Evolutionary conservation across 208 protist genomes (phyloP).

Genomic region (Polymyxa betae): DNA sequence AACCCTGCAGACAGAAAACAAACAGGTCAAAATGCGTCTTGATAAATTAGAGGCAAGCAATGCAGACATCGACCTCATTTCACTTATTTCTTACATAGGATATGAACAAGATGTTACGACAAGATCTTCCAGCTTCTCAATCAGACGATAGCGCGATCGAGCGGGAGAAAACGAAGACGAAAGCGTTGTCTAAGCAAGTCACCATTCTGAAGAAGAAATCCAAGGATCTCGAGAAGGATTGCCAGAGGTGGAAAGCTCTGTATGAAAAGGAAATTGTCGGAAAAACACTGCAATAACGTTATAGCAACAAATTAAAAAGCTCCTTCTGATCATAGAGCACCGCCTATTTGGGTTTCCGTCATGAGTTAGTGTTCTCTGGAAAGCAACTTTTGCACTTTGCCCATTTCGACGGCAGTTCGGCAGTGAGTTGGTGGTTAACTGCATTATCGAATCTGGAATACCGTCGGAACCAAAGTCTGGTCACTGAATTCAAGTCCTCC

Average conservation of each 20-base stretch:
- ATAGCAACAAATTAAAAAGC: too few relatives aligned
- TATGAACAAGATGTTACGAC: not conserved
- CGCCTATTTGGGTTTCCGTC: too few relatives aligned
- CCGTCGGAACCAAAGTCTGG: too few relatives aligned
- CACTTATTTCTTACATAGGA: not conserved
- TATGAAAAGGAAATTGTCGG: not conserved
- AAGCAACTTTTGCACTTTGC: too few relatives aligned
- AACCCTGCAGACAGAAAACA: not conserved
- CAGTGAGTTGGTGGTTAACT: too few relatives aligned
- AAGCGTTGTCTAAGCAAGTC: not conserved
- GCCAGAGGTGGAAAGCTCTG: not conserved
- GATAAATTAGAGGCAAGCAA: not conserved
- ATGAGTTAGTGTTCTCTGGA: too few relatives aligned
- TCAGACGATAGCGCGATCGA: not conserved
- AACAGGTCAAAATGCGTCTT: not conserved
- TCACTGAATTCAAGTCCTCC: too few relatives aligned
- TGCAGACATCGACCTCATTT: not conserved
- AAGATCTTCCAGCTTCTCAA: too few relatives aligned
- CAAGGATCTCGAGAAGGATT: not conserved
- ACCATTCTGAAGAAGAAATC: not conserved
- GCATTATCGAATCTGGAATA: too few relatives aligned
- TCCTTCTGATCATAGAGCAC: too few relatives aligned
- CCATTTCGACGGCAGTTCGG: too few relatives aligned
- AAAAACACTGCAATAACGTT: too few relatives aligned
- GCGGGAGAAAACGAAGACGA: not conserved